Evolutionary conservation across 495 filamentous ascomycete species (phyloP).

Genomic region (Neurospora pannonica): DNA sequence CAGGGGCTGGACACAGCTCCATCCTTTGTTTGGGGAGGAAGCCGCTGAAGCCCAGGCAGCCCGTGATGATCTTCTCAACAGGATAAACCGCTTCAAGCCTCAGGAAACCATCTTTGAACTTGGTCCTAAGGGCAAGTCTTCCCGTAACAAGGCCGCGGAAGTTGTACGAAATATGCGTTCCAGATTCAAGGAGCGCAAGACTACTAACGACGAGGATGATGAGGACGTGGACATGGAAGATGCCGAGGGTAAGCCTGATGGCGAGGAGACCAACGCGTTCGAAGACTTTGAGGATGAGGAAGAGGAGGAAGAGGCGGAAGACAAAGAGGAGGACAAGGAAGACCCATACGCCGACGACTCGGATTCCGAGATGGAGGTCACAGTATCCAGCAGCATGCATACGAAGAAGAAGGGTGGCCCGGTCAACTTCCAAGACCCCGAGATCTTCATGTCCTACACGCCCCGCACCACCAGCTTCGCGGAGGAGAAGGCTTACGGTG

Average conservation of each 20-base stretch:
- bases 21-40: conserved; percentile 67
- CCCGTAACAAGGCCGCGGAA: conserved; percentile 62
- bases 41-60: conserved; percentile 53
- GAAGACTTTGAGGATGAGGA: conserved; percentile 18
- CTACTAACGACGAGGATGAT: conserved; percentile 23
- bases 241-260: conserved; percentile 18
- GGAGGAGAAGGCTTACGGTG: conserved; percentile 86
- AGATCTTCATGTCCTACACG: conserved; percentile 92
- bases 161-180: conserved; percentile 61
- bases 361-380: conserved; percentile 72
- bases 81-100: conserved; percentile 77
- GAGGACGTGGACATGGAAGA: conserved; percentile 29
- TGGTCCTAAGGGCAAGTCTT: conserved; percentile 54
- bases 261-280: conserved; percentile 3
- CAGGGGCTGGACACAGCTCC: conserved; percentile 57
- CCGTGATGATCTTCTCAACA: conserved; percentile 73
- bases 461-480: conserved; percentile 65
- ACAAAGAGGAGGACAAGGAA: conserved; percentile 30
- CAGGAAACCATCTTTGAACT: conserved; percentile 93
- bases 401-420: conserved; percentile 38
- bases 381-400: conserved; percentile 51
- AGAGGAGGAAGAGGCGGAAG: conserved; percentile 25
- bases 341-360: conserved; percentile 47
- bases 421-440: conserved; percentile 65
- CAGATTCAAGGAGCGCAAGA: conserved; percentile 44